Conservation (phyloP, 352 stramenopile genomes). For the Phytopythium montanum region DNA sequence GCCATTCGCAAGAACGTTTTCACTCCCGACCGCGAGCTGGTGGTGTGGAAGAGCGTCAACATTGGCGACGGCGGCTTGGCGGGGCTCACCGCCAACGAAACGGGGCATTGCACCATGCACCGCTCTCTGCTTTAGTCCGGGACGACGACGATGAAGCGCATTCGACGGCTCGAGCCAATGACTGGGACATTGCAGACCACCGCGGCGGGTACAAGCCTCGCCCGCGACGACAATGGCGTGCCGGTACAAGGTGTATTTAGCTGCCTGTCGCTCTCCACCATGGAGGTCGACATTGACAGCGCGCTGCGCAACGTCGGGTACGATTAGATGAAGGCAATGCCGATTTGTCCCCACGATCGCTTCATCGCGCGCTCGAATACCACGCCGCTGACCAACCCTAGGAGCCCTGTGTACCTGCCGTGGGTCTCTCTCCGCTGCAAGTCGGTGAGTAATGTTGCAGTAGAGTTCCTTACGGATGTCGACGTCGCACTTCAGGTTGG, state of each 20-base stretch:
- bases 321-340: background rate
- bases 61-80: background rate
- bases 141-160: slow-evolving; percentile 4
- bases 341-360: background rate
- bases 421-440: too few species aligned
- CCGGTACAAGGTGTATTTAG: background rate
- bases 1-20: slow-evolving; percentile 1
- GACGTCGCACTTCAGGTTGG: slow-evolving; percentile 95
- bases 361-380: too few species aligned
- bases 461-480: slow-evolving; percentile 96
- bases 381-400: too few species aligned
- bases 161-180: background rate
- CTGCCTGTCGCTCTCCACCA: slow-evolving; percentile 1
- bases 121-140: background rate
- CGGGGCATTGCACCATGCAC: slow-evolving; percentile 1
- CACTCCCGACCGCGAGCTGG: background rate
- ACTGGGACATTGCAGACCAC: background rate
- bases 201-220: background rate
- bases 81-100: slow-evolving; percentile 1
- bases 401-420: too few species aligned
- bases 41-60: slow-evolving; percentile 9
- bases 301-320: background rate
- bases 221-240: background rate
- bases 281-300: slow-evolving; percentile 6
- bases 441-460: too few species aligned